phyloP scores from a whole-genome alignment of 441 rosid genomes.

The Croton setiger region DNA sequence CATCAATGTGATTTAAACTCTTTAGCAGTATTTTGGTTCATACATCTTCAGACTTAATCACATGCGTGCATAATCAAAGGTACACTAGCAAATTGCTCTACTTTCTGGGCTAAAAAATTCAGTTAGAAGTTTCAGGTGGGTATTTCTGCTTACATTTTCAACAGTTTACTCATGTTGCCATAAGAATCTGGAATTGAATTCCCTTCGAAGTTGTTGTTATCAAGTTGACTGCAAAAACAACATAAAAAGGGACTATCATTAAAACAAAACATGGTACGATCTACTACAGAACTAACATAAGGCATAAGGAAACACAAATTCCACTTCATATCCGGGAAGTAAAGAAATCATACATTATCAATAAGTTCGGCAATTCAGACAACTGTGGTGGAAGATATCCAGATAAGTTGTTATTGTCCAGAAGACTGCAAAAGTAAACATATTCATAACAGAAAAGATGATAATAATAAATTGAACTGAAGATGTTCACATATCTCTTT shows the following conservation, averaged over 20 bases:
- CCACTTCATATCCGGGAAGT: constrained; percentile 16
- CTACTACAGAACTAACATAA: not conserved
- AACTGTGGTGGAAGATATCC: constrained; percentile 90
- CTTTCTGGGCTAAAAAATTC: constrained; percentile 14
- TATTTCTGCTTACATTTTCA: constrained; percentile 79
- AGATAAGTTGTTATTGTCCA: constrained; percentile 86
- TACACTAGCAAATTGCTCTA: not conserved
- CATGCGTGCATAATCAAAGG: constrained; percentile 5
- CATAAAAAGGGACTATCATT: not conserved
- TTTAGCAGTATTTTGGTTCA: not conserved
- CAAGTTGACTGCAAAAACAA: constrained; percentile 68
- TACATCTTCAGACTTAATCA: constrained; percentile 7
- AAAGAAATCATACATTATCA: constrained; percentile 66
- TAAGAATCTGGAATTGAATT: constrained; percentile 65
- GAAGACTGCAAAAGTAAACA: constrained; percentile 57
- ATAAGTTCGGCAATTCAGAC: constrained; percentile 59
- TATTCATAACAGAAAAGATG: constrained; percentile 15
- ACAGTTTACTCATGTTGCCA: constrained; percentile 64
- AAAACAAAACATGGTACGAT: not conserved
- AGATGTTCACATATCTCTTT: constrained; percentile 6
- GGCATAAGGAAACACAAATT: not conserved
- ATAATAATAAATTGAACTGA: constrained; percentile 7
- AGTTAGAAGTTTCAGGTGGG: constrained; percentile 17
- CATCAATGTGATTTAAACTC: not conserved
- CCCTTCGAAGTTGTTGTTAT: constrained; percentile 87